These are phyloP conservation scores for Pythium rhizo-oryzae DNA, from an alignment of 352 stramenopile species.

Conservation along the genomic window DNA sequence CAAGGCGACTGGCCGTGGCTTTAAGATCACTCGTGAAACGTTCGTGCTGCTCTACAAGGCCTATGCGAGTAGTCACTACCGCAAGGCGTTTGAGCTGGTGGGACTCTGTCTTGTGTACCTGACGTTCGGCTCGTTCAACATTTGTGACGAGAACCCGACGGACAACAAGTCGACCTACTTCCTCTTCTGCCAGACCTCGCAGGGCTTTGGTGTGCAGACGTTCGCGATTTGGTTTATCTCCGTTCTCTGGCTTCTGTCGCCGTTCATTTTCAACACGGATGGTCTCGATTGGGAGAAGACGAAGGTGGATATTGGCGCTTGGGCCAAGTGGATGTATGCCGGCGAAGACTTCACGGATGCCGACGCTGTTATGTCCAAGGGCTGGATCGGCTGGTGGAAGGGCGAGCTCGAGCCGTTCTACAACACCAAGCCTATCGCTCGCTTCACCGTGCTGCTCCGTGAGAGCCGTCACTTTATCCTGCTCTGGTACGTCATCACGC, in stretches of 20 bases:
- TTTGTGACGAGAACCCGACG: conserved; percentile 58
- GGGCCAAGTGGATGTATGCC: conserved; percentile 88
- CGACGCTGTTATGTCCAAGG: conserved; percentile 63
- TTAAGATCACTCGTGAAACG: conserved; percentile 85
- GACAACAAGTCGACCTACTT: conserved; percentile 72
- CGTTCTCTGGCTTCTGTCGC: conserved; percentile 83
- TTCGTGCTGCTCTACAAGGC: conserved; percentile 92
- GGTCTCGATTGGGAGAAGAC: conserved; percentile 85
- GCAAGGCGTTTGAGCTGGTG: conserved; percentile 88
- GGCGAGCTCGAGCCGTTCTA: conserved; percentile 70
- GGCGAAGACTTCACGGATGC: conserved; percentile 60
- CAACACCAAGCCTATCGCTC: conserved; percentile 69
- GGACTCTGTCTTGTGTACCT: conserved; percentile 85
- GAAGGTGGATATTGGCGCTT: conserved; percentile 79
- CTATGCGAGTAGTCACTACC: conserved; percentile 86
- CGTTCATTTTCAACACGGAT: conserved; percentile 91
- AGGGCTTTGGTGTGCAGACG: conserved; percentile 80
- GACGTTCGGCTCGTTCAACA: conserved; percentile 77
- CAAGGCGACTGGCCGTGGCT: conserved; percentile 82
- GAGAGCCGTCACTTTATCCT: conserved; percentile 85
- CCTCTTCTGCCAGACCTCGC: conserved; percentile 54
- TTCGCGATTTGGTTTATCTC: conserved; percentile 85
- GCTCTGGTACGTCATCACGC: conserved; percentile 85
- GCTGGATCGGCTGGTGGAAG: conserved; percentile 89
- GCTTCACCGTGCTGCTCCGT: conserved; percentile 74